A percentile compares a stretch with the other conserved stretches of the same genome.
Conservation (phyloP, 306 rosid genomes). For the Parietaria judaica region DNA sequence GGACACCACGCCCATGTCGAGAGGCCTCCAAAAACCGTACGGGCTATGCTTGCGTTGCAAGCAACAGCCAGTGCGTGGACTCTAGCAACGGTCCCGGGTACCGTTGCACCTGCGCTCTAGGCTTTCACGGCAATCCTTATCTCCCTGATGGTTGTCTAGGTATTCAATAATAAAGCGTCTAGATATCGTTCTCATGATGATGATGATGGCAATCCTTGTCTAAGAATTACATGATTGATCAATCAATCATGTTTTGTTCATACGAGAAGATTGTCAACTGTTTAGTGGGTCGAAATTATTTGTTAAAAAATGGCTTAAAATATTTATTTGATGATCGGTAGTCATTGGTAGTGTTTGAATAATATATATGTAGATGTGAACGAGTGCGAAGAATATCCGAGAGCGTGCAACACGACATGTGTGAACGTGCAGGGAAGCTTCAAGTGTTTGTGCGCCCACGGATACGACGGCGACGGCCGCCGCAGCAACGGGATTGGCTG, state of each 20-base stretch:
- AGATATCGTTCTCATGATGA: too few species aligned
- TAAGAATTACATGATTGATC: too few species aligned
- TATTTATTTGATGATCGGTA: too few species aligned
- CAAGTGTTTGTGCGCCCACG: slow-evolving; percentile 2
- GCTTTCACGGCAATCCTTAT: slow-evolving; percentile 22
- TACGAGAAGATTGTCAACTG: too few species aligned
- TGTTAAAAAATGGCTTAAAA: too few species aligned
- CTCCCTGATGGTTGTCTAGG: slow-evolving; percentile 20
- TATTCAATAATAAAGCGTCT: neutral
- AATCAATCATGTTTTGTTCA: too few species aligned
- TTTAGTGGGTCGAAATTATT: too few species aligned
- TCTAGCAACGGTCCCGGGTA: slow-evolving; percentile 19
- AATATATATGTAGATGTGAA: slow-evolving; percentile 5
- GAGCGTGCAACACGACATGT: slow-evolving; percentile 4
- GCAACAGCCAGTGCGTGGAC: slow-evolving; percentile 6
- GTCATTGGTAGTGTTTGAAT: too few species aligned
- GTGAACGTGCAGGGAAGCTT: slow-evolving; percentile 1
- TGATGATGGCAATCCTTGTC: too few species aligned
- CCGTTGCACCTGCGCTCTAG: slow-evolving; percentile 16
- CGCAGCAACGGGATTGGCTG: slow-evolving; percentile 5
- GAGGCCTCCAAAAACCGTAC: neutral
- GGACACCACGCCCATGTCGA: slow-evolving; percentile 10
- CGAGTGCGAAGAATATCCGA: slow-evolving; percentile 12
- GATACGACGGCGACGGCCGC: slow-evolving; percentile 11
- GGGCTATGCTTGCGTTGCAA: slow-evolving; percentile 17